Base-by-base conservation (phyloP, 441 rosid genomes). In the Croton laevigatus region DNA sequence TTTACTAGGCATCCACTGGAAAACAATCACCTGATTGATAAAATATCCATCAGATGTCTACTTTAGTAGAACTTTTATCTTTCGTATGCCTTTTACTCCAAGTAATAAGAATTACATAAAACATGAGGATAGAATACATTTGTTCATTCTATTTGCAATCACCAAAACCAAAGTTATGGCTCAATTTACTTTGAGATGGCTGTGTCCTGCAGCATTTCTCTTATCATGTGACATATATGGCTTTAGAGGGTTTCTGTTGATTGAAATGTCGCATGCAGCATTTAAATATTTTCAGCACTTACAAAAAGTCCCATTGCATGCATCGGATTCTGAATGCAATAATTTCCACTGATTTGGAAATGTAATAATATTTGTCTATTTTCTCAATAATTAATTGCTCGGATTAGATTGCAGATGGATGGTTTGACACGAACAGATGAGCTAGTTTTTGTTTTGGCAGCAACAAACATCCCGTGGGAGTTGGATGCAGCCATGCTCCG, bases 381-480 rank as follows among this genome's bases (percentile, higher is more conserved):
- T 58, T 70, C 48, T 48, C 40, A 42, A 68, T 54, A 78, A 65
- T n/a, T 65, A 68, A 74, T 84, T 14, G 17, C 71, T 74, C 3
- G 66, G 22, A 48, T 80, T 70, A 76, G 70, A 65, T 72, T 84
- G 81, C 88, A 94, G 99, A 94, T 94, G 99, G 99, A 94, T 88
- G 98, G 98, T 67, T 80, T 94, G 89, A 85, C 81, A 10, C 78
- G 75, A 74, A 80, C 97, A 4, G 79, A 94, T 36, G 96, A 94
- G 81, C 98, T 94, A 23, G 98, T 94, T 22, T 94, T 92, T 77
- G 97, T 94, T 69, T 81, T 94, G 86, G 98, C 98, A 0, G 98
- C 99, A 14, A 94, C 99, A 34, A 92, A 94, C 77, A 96, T 94
- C 63, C 99, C 99, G 0, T 94, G 99, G 98, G 99, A 94, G 69